A percentile compares a stretch with the other conserved stretches of the same genome.
Conservation (phyloP, 352 stramenopile species). For the Phytophthora quininea region DNA sequence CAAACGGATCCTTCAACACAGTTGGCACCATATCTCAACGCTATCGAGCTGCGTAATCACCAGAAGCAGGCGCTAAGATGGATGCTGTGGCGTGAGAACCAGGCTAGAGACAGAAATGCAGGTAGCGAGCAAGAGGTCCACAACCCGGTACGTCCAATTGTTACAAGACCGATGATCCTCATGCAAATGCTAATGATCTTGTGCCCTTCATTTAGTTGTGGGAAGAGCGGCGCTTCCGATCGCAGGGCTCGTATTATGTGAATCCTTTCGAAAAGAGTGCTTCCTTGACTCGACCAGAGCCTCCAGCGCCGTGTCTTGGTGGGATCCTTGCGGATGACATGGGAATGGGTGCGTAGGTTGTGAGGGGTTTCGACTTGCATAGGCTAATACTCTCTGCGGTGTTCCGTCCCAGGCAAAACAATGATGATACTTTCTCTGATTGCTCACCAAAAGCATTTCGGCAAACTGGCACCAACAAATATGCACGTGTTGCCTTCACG, state of each 20-base stretch:
- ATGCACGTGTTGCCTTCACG: constrained; percentile 4
- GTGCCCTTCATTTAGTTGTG: constrained; percentile 54
- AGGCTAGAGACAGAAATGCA: constrained; percentile 19
- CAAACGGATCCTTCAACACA: constrained; percentile 39
- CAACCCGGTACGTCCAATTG: constrained; percentile 48
- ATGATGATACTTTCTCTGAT: constrained; percentile 82
- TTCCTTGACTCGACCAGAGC: constrained; percentile 60
- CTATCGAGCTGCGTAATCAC: constrained; percentile 76
- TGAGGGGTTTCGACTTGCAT: no score
- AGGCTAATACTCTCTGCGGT: no score
- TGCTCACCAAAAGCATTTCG: constrained; percentile 58
- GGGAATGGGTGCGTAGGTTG: constrained; percentile 76
- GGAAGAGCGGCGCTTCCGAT: constrained; percentile 63
- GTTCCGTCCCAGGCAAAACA: constrained; percentile 58
- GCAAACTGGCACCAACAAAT: constrained; percentile 12
- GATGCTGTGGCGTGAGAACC: constrained; percentile 88
- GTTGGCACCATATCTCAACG: constrained; percentile 56
- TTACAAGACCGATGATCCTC: neutral
- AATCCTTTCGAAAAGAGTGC: constrained; percentile 85
- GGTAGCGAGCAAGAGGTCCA: constrained; percentile 36
- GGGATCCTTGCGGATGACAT: constrained; percentile 92
- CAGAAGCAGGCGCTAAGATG: constrained; percentile 85
- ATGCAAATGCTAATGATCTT: constrained; percentile 9
- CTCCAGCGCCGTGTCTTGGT: constrained; percentile 65
- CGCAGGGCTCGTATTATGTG: constrained; percentile 68